phyloP scores from a whole-genome alignment of 306 rosid genomes.

The Prunus salicina region DNA sequence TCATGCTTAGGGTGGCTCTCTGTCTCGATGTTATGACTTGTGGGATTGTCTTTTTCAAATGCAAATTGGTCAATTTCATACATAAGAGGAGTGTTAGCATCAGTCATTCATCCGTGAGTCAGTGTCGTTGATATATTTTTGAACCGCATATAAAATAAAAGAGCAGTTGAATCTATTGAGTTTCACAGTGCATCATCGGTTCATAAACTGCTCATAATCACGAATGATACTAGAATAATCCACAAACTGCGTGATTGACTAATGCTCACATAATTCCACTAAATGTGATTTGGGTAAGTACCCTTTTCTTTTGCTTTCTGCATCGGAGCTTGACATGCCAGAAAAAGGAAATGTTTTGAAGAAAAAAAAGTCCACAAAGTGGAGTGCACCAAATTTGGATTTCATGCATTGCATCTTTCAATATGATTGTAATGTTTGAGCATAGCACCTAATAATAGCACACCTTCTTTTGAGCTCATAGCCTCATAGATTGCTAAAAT shows the following conservation, averaged over 20 bases:
- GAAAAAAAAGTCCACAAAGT: too few relatives aligned
- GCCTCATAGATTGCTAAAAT: conserved; percentile 18
- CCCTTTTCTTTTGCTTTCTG: not conserved
- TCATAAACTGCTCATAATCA: too few relatives aligned
- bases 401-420: not conserved
- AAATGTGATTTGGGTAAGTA: not conserved
- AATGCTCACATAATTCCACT: too few relatives aligned
- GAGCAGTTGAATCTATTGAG: too few relatives aligned
- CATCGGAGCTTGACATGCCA: not conserved
- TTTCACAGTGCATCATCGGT: too few relatives aligned
- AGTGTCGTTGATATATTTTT: too few relatives aligned
- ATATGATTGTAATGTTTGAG: not conserved
- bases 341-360: not conserved
- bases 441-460: not conserved
- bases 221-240: too few relatives aligned
- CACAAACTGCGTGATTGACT: too few relatives aligned
- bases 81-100: not conserved
- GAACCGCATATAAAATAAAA: too few relatives aligned
- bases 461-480: not conserved
- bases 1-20: not conserved
- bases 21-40: not conserved
- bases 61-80: not conserved
- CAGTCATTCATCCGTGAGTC: too few relatives aligned
- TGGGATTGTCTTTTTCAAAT: not conserved
- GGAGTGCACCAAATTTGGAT: not conserved